phyloP scores from a whole-genome alignment of 208 protist species.

The Vickermania spadyakhi region DNA sequence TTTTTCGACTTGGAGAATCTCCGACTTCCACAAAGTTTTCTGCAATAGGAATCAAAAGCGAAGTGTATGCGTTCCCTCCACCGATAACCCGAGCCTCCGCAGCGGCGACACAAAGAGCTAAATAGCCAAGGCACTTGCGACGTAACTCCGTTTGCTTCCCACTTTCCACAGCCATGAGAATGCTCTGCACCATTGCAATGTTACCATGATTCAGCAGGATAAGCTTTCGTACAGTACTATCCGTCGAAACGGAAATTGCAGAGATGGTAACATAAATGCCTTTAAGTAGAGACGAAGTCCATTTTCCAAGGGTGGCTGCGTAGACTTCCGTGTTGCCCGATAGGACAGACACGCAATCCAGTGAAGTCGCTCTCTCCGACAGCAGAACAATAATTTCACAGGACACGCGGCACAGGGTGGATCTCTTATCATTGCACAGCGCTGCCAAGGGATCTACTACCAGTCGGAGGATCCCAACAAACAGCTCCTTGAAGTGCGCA shows the following conservation, averaged over 20 bases:
- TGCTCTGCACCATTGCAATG: conserved; percentile 19
- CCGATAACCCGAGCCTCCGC: conserved; percentile 11
- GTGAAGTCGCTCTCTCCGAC: conserved; percentile 23
- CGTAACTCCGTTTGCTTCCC: conserved; percentile 74
- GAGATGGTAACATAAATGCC: conserved; percentile 76
- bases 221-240: conserved; percentile 46
- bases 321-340: conserved; percentile 14
- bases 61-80: conserved; percentile 10
- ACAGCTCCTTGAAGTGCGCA: conserved; percentile 18
- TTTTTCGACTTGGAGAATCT: conserved; percentile 63
- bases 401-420: conserved; percentile 58
- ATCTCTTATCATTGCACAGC: conserved; percentile 59
- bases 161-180: conserved; percentile 30
- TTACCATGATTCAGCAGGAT: conserved; percentile 47
- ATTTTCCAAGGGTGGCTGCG: conserved; percentile 19
- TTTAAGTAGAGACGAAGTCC: conserved; percentile 39
- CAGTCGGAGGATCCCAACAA: conserved; percentile 10
- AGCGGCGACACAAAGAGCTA: conserved; percentile 49
- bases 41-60: conserved; percentile 10
- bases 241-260: conserved; percentile 61
- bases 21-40: conserved; percentile 48
- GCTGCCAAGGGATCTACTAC: conserved; percentile 25
- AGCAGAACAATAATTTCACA: conserved; percentile 42
- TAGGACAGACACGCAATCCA: background rate
- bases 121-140: conserved; percentile 68